Base-by-base conservation (phyloP, 768 basidiomycete genomes). In the Psilocybe tampanensis region DNA sequence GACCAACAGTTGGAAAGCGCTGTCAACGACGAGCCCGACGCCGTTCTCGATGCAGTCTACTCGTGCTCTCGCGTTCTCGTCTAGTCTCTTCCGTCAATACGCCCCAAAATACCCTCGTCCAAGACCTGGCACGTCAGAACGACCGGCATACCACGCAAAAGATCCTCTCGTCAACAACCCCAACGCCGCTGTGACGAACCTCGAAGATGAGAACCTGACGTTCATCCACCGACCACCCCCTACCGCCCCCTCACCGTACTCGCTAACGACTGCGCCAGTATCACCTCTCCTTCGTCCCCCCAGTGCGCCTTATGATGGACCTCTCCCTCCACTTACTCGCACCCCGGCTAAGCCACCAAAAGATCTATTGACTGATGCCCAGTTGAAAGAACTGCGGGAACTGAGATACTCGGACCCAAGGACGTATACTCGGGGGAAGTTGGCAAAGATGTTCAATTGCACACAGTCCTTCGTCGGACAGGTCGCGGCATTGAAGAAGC, bases 141-240 rank as follows among this genome's bases (percentile, higher is more conserved):
- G 80, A 7, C 84, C 87, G 2, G 82, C 87, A 7, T 80, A 81
- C 41, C 83, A 80, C 47, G 74, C 81, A 23, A 76, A 80, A 17
- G 87, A 89, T 61, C 87, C 87, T 1, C 72, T 89, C 50, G 56
- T 70, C 52, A 78, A 80, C 69, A 81, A 78, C 56, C 76, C 83
- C 36, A 75, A 80, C 36, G 84, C 82, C 34, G 71, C 71, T 47
- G 81, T 85, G 48, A 82, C 78, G 9, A 55, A 72, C 8, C 70
- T 88, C 19, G 70, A 74, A 6, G 82, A 81, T 60, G 80, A 82
- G 55, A 75, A 80, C 57, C 70, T 92, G 54, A 90, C 90, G 0
- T 94, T 94, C 69, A 86, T 94, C 56, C 90, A 91, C 68, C 86
- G 92, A 42, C 89, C 89, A n/a, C 92, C 92, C 0, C 89, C 92